Base-by-base conservation (phyloP, 2,329 filamentous ascomycete species). In the Neonectria faginata region DNA sequence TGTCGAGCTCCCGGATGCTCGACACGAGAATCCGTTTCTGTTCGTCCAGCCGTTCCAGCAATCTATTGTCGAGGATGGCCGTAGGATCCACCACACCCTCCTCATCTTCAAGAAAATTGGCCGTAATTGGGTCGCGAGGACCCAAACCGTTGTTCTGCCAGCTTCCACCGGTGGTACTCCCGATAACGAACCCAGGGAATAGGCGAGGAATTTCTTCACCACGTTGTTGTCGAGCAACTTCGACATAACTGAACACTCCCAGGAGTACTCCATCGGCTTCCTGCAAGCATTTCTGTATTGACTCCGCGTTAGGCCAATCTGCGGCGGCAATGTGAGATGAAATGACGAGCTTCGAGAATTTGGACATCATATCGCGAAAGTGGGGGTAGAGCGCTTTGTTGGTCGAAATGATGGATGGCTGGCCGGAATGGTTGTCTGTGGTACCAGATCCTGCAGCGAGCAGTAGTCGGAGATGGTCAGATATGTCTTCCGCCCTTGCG, bases 311-410 rank as follows among this genome's bases (percentile, higher is more conserved):
- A 9, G 95, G 94, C 89, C 94, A 98, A 80, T 99, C 96, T 36
- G 95, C 93, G 6, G 95, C 94, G 42, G 96, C 96, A 76, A 99
- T 97, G 77, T 99, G 96, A 14, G 96, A 98, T 3, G 96, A 99
- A 53, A 99, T 90, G 48, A 99, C 96, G 10, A 99, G 85, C 79
- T 99, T 99, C n/a, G 96, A 98, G 78, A 99, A 99, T 73, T 97
- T 94, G 48, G 96, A 98, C 96, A 99, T 99, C 90, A 98, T 98
- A 77, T 98, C 96, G 58, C 96, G 87, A 80, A 99, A 99, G 79
- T 98, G 94, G 25, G 96, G 96, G 76, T 98, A 98, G 16, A 99
- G 84, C 0, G 94, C 92, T 79, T 98, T 98, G 83, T 99, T 99
- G 5, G 93, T 97, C 7, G 94, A 97, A 65, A 99, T 99, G 74